Conservation (phyloP, 129 eudicot genomes). For the Tagetes patula region DNA sequence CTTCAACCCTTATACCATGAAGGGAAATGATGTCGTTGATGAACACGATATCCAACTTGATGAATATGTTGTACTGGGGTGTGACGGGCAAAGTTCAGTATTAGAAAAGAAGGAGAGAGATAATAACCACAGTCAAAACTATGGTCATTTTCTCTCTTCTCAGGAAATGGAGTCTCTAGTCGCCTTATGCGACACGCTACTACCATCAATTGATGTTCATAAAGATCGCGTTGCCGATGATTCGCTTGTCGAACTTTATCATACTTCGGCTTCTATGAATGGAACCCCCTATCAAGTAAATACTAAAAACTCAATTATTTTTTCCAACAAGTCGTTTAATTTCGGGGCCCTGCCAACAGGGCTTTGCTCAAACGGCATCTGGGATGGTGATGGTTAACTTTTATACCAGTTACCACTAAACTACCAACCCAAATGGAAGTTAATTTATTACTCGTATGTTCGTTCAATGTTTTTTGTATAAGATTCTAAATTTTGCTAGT, state of each 20-base stretch:
- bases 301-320: not conserved
- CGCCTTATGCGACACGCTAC: conserved; percentile 45
- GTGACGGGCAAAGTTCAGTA: not conserved
- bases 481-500: not conserved
- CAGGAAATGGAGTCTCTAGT: conserved; percentile 42
- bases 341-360: too few relatives aligned
- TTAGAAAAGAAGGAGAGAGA: not conserved
- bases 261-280: conserved; percentile 45
- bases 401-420: too few relatives aligned
- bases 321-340: too few relatives aligned
- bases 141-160: conserved; percentile 16
- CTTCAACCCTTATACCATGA: too few relatives aligned
- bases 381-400: too few relatives aligned
- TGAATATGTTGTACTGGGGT: not conserved
- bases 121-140: not conserved
- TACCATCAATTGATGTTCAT: conserved; percentile 24
- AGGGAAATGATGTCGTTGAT: too few relatives aligned
- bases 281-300: conserved; percentile 34
- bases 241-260: conserved; percentile 27
- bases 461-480: too few relatives aligned
- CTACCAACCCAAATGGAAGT: too few relatives aligned
- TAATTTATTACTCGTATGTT: too few relatives aligned
- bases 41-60: not conserved
- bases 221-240: conserved; percentile 1
- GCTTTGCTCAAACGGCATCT: too few relatives aligned